phyloP scores from a whole-genome alignment of 768 basidiomycete species.

The Amanita molliuscula region DNA sequence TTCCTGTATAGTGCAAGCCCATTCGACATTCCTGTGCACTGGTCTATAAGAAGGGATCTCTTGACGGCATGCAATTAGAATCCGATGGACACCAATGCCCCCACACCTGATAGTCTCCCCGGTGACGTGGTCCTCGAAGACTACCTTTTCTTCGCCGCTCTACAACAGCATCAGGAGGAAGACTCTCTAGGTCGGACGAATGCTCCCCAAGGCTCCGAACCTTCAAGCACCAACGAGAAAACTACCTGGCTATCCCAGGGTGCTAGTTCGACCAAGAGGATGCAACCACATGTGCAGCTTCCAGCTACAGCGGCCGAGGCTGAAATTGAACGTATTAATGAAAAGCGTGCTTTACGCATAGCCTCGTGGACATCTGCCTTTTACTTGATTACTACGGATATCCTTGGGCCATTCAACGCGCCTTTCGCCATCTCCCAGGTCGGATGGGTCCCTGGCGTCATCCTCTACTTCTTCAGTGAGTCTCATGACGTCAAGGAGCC shows the following conservation, averaged over 20 bases:
- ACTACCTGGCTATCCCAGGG: not conserved
- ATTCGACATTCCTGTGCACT: too few relatives aligned
- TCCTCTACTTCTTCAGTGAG: conserved; percentile 28
- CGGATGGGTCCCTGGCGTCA: too few relatives aligned
- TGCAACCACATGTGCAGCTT: not conserved
- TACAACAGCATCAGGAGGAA: conserved; percentile 19
- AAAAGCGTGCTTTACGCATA: conserved; percentile 34
- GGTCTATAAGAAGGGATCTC: too few relatives aligned
- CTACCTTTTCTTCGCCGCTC: too few relatives aligned
- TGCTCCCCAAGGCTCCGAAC: not conserved
- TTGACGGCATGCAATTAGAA: too few relatives aligned
- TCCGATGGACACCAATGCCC: too few relatives aligned
- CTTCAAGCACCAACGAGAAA: not conserved
- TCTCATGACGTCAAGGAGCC: not conserved
- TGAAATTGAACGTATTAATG: too few relatives aligned
- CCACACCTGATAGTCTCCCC: too few relatives aligned
- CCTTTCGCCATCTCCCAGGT: too few relatives aligned
- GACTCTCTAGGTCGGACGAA: conserved; percentile 8
- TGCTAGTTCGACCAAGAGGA: not conserved
- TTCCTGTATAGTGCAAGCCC: too few relatives aligned
- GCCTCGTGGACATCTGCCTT: conserved; percentile 42
- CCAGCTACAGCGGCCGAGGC: conserved; percentile 7
- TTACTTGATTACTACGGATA: conserved; percentile 51
- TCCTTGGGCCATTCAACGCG: conserved; percentile 51
- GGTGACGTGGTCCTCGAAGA: too few relatives aligned